A percentile compares a stretch with the other conserved stretches of the same genome.
These are phyloP conservation scores for Dryadomyces sulphureus DNA, from an alignment of 2,329 filamentous ascomycete genomes.

Conservation along the genomic window DNA sequence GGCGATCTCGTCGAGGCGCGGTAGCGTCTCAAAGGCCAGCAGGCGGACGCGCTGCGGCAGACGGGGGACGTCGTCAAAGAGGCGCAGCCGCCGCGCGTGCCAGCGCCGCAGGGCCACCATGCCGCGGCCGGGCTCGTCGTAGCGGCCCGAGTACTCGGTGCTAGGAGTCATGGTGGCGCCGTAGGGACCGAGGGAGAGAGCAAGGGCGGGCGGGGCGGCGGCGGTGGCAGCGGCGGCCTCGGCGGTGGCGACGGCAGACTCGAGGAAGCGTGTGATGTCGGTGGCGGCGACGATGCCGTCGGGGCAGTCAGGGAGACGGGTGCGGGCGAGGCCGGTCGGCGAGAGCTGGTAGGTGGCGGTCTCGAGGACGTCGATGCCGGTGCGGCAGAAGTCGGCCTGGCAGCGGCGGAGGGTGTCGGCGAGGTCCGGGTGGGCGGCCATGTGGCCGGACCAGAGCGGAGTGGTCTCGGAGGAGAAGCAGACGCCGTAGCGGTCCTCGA, in stretches of 20 bases:
- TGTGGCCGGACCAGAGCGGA: constrained; percentile 54
- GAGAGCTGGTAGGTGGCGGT: constrained; percentile 56
- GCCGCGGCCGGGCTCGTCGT: constrained; percentile 33
- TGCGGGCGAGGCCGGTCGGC: constrained; percentile 37
- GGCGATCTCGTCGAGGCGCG: constrained; percentile 44
- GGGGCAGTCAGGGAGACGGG: constrained; percentile 25
- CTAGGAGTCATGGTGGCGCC: constrained; percentile 52
- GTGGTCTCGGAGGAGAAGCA: constrained; percentile 34
- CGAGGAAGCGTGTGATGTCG: constrained; percentile 25
- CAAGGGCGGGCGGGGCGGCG: constrained; percentile 21
- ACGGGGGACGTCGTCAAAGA: constrained; percentile 29
- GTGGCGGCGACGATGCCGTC: constrained; percentile 23
- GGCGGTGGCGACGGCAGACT: constrained; percentile 28
- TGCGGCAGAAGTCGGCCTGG: constrained; percentile 38
- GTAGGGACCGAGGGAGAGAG: constrained; percentile 50
- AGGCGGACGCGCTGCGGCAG: constrained; percentile 30
- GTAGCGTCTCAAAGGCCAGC: constrained; percentile 52
- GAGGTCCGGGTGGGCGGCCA: constrained; percentile 32
- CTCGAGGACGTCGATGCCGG: constrained; percentile 47
- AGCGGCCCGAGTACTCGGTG: constrained; percentile 49
- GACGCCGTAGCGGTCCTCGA: constrained; percentile 40
- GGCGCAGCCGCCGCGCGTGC: constrained; percentile 38
- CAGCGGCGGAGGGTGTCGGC: constrained; percentile 33
- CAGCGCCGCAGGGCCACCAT: constrained; percentile 33
- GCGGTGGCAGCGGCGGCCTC: constrained; percentile 15